Base-by-base conservation (phyloP, 495 filamentous ascomycete genomes). In the Hypomontagnella monticulosa region DNA sequence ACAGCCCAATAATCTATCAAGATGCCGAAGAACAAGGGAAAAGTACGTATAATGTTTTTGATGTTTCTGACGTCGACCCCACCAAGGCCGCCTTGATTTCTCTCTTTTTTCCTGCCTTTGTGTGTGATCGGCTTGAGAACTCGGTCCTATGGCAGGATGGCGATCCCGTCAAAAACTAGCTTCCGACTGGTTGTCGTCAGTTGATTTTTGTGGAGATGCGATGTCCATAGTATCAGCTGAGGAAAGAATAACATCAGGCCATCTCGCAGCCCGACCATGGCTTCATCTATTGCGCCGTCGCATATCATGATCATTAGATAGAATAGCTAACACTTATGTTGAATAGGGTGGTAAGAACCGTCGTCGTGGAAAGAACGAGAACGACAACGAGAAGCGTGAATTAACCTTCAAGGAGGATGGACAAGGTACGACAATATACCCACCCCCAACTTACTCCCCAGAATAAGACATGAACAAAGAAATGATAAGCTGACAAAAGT, bases 11-110 rank as follows among this genome's bases (percentile, higher is more conserved):
- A 20, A 33, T 38, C 53, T 27, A 61, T 30, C 84, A 86, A 78
- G 65, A 97, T 97, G 93, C 93, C 93, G 75, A 97, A 97, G 92
- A 97, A 97, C 75, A 97, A 97, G 89, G 93, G 93, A 89, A 97
- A 96, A 80, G 93, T 96, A 87, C 72, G 88, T 75, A 8, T 52
- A 42, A 49, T 54, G 6, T 48, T 20, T 20, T 36, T 20, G 6
- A 34, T 14, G 9, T 14, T 36, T 38, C 23, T 27, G 23, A 27
- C 23, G 7, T 58, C 14, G 18, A 63, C 67, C 68, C 71, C 70
- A 66, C 71, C 72, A 67, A 69, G 63, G 48, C 50, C 62, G 48
- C 50, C 62, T 48, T n/a, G 50, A 14, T 48, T 27, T 33, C 23
- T 51, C 20, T 53, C 40, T 42, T 57, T 46, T 49, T 42, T 38